phyloP scores from a whole-genome alignment of 139 green algal species.

The Chlorella sp. region DNA sequence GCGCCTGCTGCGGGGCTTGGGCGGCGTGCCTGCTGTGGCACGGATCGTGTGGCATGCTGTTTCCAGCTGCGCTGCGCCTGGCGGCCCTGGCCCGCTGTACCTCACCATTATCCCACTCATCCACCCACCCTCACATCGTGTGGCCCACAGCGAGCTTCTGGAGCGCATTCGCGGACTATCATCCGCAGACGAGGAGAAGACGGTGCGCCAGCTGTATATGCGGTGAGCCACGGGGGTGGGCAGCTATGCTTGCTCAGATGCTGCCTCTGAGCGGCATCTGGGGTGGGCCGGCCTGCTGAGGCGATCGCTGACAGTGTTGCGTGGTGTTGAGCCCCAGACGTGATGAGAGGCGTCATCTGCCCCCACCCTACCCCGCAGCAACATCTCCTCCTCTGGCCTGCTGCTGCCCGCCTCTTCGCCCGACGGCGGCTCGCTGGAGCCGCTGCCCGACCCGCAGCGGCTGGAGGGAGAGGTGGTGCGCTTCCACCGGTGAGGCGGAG shows the following conservation, averaged over 20 bases:
- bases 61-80: no score
- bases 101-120: no score
- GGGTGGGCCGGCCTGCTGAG: no score
- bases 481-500: slow-evolving; percentile 44
- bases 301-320: no score
- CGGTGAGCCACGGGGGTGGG: not conserved
- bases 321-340: no score
- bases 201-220: slow-evolving; percentile 17
- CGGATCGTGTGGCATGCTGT: no score
- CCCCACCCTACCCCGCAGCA: slow-evolving; percentile 47
- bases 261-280: no score
- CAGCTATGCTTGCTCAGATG: no score
- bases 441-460: slow-evolving; percentile 45
- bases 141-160: slow-evolving; percentile 79
- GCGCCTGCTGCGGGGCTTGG: no score
- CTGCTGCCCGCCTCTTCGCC: slow-evolving; percentile 33
- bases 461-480: slow-evolving; percentile 51
- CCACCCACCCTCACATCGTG: no score
- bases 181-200: not conserved
- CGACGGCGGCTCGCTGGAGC: slow-evolving; percentile 20
- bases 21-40: no score
- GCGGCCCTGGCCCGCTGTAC: no score
- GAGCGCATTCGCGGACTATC: slow-evolving; percentile 71
- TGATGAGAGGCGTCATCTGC: not conserved
- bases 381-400: slow-evolving; percentile 62